Evolutionary conservation across 768 basidiomycete genomes (phyloP), one percentile per base, ranked within the genome.

Genomic region (Tylopilus rubrobrunneus): DNA sequence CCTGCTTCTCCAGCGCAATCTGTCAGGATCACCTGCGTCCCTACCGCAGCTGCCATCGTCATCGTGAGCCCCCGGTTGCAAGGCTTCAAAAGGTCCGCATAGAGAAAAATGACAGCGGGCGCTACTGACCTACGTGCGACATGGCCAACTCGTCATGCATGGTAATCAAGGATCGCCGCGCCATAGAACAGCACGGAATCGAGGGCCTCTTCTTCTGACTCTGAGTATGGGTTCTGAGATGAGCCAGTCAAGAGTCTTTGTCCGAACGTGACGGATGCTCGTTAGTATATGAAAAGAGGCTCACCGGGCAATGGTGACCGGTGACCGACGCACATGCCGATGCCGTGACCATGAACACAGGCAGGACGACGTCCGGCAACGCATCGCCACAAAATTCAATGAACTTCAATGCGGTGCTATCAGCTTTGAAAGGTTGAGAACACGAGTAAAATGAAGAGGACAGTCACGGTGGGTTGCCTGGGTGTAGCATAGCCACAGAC

Each of bases 91-190:
- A n/a, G 33, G 9, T 40, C 6, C 14, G 5, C 28, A 49, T 23
- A 12, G 28, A 11, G 29, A 3, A 7, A 21, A 1, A 23, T 8
- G 19, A 19, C n/a, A 44, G 19, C 53, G 61, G 61, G 14, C 49
- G 49, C 36, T 1, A 44, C 46, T 44, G 53, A 46, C 62, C 61
- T 53, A 27, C 49, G 55, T 62, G 61, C 31, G 57, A 59, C 17
- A 31, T 7, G 29, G 28, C 39, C 7, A 7, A 27, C 15, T 21
- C 49, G 2, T n/a, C 27, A n/a, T 28, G 23, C 21, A 15, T 21
- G 29, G 7, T 8, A 31, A 10, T 31, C 7, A 31, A 31, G 29
- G 10, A 10, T 43, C 40, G n/a, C 17, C 1, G 36, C 31, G 23
- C 17, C 33, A 37, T 15, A 37, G 15, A 17, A 15, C 36, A 17